These are phyloP conservation scores for Paraphaeosphaeria minitans DNA, from an alignment of 2,329 filamentous ascomycete genomes.

Conservation along the genomic window DNA sequence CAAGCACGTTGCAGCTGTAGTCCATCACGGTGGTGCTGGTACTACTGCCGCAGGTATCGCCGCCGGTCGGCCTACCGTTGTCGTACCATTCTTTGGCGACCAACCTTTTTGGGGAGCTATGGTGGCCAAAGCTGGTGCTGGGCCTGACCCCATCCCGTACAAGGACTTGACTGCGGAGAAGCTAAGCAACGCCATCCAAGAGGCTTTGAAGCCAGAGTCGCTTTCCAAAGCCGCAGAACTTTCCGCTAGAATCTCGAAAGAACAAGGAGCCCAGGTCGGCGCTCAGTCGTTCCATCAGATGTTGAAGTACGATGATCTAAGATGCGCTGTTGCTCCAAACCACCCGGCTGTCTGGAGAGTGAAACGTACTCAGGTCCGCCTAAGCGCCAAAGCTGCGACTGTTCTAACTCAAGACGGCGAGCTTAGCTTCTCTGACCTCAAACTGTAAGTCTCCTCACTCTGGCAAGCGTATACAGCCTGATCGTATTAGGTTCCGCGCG, in stretches of 20 bases:
- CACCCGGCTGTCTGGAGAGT: constrained; percentile 47
- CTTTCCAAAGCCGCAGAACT: constrained; percentile 45
- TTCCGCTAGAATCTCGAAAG: constrained; percentile 44
- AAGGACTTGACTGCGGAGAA: constrained; percentile 48
- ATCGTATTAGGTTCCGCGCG: constrained; percentile 38
- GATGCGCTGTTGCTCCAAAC: constrained; percentile 40
- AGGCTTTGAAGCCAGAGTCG: constrained; percentile 45
- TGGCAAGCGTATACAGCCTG: constrained; percentile 5
- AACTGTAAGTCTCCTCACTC: constrained; percentile 36
- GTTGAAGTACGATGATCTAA: constrained; percentile 45
- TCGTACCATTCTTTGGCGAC: constrained; percentile 75
- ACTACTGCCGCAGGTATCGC: constrained; percentile 88
- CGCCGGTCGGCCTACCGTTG: constrained; percentile 76
- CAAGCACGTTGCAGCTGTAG: constrained; percentile 76
- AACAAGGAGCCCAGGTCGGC: constrained; percentile 44
- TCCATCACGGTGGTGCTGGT: constrained; percentile 86
- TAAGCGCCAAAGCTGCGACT: constrained; percentile 47
- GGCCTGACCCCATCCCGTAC: constrained; percentile 47
- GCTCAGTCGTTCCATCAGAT: constrained; percentile 47
- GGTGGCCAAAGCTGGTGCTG: constrained; percentile 48
- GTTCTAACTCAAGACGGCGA: constrained; percentile 45
- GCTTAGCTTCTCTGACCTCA: constrained; percentile 44
- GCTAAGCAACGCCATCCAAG: constrained; percentile 45
- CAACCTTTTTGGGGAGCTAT: constrained; percentile 51
- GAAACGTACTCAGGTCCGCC: constrained; percentile 43